Evolutionary conservation across 768 basidiomycete genomes (phyloP), one percentile per base, ranked within the genome.

Genomic region (Cystofilobasidium bisporidii): DNA sequence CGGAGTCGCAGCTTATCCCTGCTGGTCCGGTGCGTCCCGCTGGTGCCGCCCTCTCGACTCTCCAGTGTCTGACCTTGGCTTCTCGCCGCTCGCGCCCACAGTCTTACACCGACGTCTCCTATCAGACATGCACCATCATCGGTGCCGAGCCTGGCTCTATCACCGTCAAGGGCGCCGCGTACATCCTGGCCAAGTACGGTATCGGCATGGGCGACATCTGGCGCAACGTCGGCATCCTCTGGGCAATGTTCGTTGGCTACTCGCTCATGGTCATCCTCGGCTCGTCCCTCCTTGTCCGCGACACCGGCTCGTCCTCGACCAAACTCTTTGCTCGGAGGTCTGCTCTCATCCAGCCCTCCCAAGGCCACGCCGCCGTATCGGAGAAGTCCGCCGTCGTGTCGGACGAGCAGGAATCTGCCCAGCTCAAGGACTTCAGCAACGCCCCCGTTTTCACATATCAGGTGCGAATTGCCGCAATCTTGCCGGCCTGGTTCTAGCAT

Each of bases 271-370:
- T 64, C 63, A 56, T 64, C 63, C n/a, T 56, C 18, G 63, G 63
- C 12, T 3, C 30, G 45, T 38, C 70, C 2, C 22, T 71, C 30
- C 66, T 71, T 63, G 47, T 71, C 43, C 55, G 58, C 43, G 70
- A 71, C 66, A 71, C 57, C 6, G 70, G 66, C 3, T 45, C 61
- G 4, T 36, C 70, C 0, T 71, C 70, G 11, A 24, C 53, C 40
- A 68, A 64, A 43, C 6, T 71, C 50, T 71, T 64, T 59, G 67
- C 59, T 33, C 58, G 66, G 9, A 53, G 65, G 36, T 3, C 22
- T 43, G 40, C 32, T 38, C 3, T 14, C 24, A 45, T 18, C 40
- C 17, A 63, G 40, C 20, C 17, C 22, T 3, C 4, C 28, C 22
- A 18, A 20, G 17, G 8, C 26, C 6, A 9, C 18, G 20, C 56